These are phyloP conservation scores for Aspergillus pseudotamarii DNA, from an alignment of 2,329 filamentous ascomycete species.

Conservation along the genomic window DNA sequence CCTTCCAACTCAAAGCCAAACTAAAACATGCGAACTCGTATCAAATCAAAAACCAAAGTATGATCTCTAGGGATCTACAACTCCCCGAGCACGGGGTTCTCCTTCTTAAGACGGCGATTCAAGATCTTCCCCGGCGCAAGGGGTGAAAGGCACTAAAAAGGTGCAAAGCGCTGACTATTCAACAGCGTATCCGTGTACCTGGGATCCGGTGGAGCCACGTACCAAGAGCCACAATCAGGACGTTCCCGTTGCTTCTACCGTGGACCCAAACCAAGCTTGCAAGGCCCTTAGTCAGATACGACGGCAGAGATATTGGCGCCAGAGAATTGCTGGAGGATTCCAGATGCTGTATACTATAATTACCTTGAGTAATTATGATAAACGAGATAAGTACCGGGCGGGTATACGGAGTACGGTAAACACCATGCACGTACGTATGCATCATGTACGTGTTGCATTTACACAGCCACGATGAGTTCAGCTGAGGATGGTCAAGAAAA, in stretches of 20 bases:
- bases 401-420: neutral
- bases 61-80: neutral
- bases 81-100: neutral
- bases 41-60: neutral
- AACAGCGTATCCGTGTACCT: neutral
- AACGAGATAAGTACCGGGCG: neutral
- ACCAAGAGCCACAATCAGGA: neutral
- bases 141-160: neutral
- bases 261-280: no score
- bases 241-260: neutral
- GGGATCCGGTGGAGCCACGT: neutral
- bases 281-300: no score
- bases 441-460: neutral
- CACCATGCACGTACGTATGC: neutral
- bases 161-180: neutral
- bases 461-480: conserved; percentile 3
- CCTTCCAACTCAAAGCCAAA: neutral
- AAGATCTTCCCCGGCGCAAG: neutral
- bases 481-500: neutral
- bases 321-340: neutral
- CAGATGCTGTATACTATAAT: neutral
- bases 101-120: neutral
- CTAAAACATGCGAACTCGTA: neutral
- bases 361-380: neutral
- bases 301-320: neutral